Conservation (phyloP, 2,329 filamentous ascomycete species). For the Hypomyces rosellus region DNA sequence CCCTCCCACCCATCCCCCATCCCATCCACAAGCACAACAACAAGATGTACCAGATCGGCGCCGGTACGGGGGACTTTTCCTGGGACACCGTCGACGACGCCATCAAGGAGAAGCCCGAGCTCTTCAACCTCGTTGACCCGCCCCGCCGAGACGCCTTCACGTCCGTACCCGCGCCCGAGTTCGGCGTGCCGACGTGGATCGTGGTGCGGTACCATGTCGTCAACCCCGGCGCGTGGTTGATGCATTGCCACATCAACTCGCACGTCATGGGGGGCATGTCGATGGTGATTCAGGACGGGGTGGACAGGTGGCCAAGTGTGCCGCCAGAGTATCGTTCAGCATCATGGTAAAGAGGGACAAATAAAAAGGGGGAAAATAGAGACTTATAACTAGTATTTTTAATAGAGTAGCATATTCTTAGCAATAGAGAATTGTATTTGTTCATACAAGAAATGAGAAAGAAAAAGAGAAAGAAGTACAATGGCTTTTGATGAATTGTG, state of each 20-base stretch:
- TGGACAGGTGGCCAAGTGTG: conserved; percentile 37
- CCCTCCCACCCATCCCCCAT: conserved; percentile 41
- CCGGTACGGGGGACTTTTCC: conserved; percentile 42
- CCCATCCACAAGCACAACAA: conserved; percentile 60
- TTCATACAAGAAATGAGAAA: too few species aligned
- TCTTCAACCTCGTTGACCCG: conserved; percentile 53
- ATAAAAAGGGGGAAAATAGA: too few species aligned
- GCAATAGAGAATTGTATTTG: too few species aligned
- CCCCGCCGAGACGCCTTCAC: conserved; percentile 42
- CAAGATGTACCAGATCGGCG: conserved; percentile 52
- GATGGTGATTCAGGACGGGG: conserved; percentile 43
- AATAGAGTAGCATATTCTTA: too few species aligned
- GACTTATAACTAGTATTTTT: too few species aligned
- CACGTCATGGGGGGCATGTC: conserved; percentile 51
- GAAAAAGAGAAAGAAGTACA: too few species aligned
- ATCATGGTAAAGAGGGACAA: too few species aligned
- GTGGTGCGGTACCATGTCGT: conserved; percentile 46
- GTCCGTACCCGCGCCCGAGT: conserved; percentile 16
- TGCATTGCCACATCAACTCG: conserved; percentile 51
- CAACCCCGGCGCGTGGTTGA: conserved; percentile 47
- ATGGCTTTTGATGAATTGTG: too few species aligned
- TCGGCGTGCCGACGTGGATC: conserved; percentile 31
- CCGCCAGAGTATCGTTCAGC: conserved; percentile 31
- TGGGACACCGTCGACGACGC: conserved; percentile 51
- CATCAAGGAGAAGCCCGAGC: conserved; percentile 34